A percentile compares a stretch with the other conserved stretches of the same genome.
These are phyloP conservation scores for Olyra latifolia DNA, from an alignment of 176 grass and related monocot genomes.

Conservation along the genomic window DNA sequence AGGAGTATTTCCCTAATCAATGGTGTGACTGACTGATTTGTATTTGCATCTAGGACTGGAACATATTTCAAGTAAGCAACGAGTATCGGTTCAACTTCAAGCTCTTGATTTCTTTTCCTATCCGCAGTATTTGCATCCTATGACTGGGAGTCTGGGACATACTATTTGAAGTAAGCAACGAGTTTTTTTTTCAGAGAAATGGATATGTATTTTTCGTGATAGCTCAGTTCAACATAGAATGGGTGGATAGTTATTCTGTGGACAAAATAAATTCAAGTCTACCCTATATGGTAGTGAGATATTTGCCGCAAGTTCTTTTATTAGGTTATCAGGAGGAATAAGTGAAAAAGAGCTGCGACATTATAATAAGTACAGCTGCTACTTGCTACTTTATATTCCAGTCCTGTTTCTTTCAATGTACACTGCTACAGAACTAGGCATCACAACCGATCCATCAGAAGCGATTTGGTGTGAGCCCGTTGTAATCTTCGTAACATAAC, in stretches of 20 bases:
- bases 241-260: not conserved
- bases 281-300: not conserved
- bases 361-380: too few species aligned
- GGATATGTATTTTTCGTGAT: constrained; percentile 11
- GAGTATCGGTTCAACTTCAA: not conserved
- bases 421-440: too few species aligned
- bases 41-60: not conserved
- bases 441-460: too few species aligned
- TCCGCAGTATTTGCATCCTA: too few species aligned
- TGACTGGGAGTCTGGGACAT: not conserved
- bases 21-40: not conserved
- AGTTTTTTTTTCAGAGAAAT: constrained; percentile 5
- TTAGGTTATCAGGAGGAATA: not conserved
- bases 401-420: too few species aligned
- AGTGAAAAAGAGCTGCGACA: too few species aligned
- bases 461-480: too few species aligned
- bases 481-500: too few species aligned
- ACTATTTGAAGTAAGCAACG: too few species aligned
- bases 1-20: too few species aligned
- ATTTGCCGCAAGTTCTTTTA: constrained; percentile 6
- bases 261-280: constrained; percentile 1
- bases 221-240: not conserved
- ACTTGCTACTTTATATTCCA: too few species aligned
- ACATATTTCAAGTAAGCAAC: constrained; percentile 8
- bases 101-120: not conserved